phyloP scores from a whole-genome alignment of 2,329 filamentous ascomycete species.

The Cylindrodendrum hubeiense region DNA sequence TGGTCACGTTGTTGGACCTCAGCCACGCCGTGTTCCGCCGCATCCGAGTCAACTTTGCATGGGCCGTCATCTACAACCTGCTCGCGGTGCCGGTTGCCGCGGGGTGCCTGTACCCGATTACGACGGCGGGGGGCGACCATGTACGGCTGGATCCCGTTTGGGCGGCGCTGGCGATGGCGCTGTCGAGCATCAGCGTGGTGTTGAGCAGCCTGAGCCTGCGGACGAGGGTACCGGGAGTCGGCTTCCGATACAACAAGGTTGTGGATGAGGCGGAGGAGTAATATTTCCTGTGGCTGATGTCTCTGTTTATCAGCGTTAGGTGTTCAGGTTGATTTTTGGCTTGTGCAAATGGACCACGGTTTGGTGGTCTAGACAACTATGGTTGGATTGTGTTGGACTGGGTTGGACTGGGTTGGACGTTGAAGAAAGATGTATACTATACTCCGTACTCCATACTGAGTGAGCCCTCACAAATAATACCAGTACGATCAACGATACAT shows the following conservation, averaged over 20 bases:
- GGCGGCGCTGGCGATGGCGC: conserved; percentile 92
- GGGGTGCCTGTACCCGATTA: conserved; percentile 77
- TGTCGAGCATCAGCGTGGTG: conserved; percentile 92
- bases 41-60: conserved; percentile 87
- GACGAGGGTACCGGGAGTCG: conserved; percentile 57
- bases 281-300: neutral
- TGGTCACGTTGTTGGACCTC: conserved; percentile 80
- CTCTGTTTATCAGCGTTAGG: neutral
- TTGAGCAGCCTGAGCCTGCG: conserved; percentile 82
- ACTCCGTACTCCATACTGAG: neutral
- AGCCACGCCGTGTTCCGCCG: conserved; percentile 79
- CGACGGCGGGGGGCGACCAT: conserved; percentile 62
- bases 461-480: neutral
- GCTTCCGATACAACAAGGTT: conserved; percentile 52
- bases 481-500: neutral
- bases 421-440: neutral
- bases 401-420: neutral
- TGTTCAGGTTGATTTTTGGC: neutral
- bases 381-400: neutral
- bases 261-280: conserved; percentile 20
- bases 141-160: conserved; percentile 81
- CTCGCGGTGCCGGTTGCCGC: conserved; percentile 84
- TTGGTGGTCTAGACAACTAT: neutral
- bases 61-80: conserved; percentile 87
- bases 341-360: neutral